These are phyloP conservation scores for Heliosperma pusillum DNA, from an alignment of 148 eudicot species.

Conservation along the genomic window DNA sequence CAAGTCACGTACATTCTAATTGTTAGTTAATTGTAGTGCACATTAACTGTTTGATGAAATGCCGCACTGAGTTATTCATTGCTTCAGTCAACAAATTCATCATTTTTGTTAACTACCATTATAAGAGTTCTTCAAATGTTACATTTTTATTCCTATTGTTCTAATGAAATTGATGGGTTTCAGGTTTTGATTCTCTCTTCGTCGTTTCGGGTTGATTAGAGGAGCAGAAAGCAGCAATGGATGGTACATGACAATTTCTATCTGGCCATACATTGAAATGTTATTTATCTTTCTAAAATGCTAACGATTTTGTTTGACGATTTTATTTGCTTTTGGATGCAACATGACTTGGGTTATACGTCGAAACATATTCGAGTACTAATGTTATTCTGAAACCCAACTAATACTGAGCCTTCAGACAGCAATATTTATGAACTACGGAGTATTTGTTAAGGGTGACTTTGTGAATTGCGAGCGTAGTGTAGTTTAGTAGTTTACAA, in stretches of 20 bases:
- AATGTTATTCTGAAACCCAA: neutral
- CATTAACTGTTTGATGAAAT: constrained; percentile 26
- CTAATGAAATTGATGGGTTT: neutral
- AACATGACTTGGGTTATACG: neutral
- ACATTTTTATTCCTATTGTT: neutral
- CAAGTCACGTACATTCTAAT: too few species aligned
- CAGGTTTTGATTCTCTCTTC: constrained; percentile 17
- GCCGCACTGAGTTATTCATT: neutral
- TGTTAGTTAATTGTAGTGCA: constrained; percentile 7
- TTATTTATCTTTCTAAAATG: neutral
- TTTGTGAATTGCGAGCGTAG: neutral
- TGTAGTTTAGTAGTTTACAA: too few species aligned
- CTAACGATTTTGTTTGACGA: neutral
- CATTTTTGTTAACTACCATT: too few species aligned
- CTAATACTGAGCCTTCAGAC: neutral
- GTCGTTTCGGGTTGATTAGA: constrained; percentile 7
- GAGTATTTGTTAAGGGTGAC: neutral
- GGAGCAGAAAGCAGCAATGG: constrained; percentile 38
- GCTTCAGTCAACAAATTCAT: neutral
- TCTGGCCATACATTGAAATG: neutral
- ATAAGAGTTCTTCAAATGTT: too few species aligned
- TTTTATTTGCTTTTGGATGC: neutral
- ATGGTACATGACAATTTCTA: constrained; percentile 29
- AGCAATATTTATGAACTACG: neutral
- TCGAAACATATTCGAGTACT: too few species aligned